Conservation (phyloP, 257 asterid genomes). For the Scutellaria baicalensis region DNA sequence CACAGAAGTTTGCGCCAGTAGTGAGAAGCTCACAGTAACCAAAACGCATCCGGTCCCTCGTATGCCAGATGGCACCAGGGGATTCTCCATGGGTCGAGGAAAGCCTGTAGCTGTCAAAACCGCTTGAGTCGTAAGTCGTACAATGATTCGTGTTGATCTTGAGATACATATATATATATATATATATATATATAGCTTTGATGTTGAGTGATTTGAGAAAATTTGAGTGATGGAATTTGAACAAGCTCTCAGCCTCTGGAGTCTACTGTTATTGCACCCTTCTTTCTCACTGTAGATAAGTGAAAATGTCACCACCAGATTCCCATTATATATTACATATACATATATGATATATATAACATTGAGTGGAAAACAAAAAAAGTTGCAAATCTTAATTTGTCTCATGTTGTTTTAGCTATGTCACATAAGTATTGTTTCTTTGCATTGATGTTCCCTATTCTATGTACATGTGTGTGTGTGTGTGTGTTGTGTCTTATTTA, state of each 20-base stretch:
- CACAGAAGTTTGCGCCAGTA: slow-evolving; percentile 12
- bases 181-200: not conserved
- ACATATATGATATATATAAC: not conserved
- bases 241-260: not conserved
- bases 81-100: slow-evolving; percentile 84
- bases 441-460: no score
- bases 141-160: not conserved
- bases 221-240: not conserved
- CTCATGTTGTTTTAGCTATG: no score
- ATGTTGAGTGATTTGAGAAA: not conserved
- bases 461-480: no score
- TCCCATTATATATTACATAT: slow-evolving; percentile 3
- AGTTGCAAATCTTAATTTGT: no score
- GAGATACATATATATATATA: not conserved
- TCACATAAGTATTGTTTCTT: no score
- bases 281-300: slow-evolving; percentile 8
- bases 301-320: not conserved
- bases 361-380: not conserved
- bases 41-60: slow-evolving; percentile 61
- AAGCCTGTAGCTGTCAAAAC: slow-evolving; percentile 42
- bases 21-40: slow-evolving; percentile 26
- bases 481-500: no score
- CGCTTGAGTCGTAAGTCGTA: slow-evolving; percentile 14
- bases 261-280: not conserved
- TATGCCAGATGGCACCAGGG: slow-evolving; percentile 85